These are phyloP conservation scores for Dendrobium chrysotoxum DNA, from an alignment of 106 monocot genomes.

Conservation along the genomic window DNA sequence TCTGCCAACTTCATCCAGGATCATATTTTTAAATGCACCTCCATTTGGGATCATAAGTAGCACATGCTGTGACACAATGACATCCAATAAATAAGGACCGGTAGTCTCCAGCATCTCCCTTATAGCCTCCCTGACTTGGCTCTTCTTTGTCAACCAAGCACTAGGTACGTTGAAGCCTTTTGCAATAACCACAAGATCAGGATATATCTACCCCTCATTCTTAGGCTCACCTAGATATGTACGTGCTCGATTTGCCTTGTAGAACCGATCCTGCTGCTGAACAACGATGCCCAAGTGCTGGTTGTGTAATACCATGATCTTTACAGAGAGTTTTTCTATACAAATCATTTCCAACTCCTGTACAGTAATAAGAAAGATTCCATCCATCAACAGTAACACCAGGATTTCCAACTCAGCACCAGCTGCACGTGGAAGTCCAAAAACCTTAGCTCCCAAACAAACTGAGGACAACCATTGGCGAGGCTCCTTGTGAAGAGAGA, in stretches of 20 bases:
- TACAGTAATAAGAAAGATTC: constrained; percentile 84
- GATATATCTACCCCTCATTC: constrained; percentile 58
- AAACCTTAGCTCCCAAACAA: constrained; percentile 89
- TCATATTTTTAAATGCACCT: constrained; percentile 9
- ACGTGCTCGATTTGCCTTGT: constrained; percentile 73
- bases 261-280: constrained; percentile 85
- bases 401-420: constrained; percentile 86
- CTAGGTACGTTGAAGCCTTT: constrained; percentile 72
- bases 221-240: constrained; percentile 70
- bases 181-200: constrained; percentile 75
- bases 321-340: constrained; percentile 74
- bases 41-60: constrained; percentile 87
- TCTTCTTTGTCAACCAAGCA: constrained; percentile 60
- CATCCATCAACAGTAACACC: constrained; percentile 73
- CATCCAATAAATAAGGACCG: constrained; percentile 81
- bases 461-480: constrained; percentile 74
- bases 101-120: constrained; percentile 74
- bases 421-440: constrained; percentile 82
- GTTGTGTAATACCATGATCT: constrained; percentile 78
- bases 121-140: constrained; percentile 57
- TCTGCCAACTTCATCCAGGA: constrained; percentile 83
- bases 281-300: constrained; percentile 95
- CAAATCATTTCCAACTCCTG: constrained; percentile 77
- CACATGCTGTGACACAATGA: constrained; percentile 53
- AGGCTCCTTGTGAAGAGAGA: constrained; percentile 48